phyloP scores from a whole-genome alignment of 768 basidiomycete genomes.

The Dendrothele bispora region DNA sequence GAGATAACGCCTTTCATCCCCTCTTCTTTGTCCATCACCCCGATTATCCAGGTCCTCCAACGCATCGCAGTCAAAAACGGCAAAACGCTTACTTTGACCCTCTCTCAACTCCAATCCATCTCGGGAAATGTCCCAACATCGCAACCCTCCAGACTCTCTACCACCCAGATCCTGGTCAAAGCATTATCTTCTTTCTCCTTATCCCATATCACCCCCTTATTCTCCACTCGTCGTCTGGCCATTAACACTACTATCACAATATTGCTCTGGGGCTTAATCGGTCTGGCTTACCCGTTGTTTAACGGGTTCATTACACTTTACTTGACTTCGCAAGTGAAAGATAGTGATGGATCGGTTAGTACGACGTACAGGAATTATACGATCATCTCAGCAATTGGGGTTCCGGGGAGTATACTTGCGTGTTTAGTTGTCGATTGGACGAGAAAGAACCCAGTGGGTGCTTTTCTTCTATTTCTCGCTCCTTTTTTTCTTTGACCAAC shows the following conservation, averaged over 20 bases:
- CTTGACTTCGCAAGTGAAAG: conserved; percentile 32
- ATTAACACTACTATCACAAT: conserved; percentile 46
- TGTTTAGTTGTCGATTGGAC: conserved; percentile 45
- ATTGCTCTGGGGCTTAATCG: conserved; percentile 48
- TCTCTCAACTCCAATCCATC: conserved; percentile 42
- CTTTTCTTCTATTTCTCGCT: too few species aligned
- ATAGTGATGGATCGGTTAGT: conserved; percentile 19
- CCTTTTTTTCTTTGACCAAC: too few species aligned
- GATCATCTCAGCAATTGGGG: conserved; percentile 45
- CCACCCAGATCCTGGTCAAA: conserved; percentile 26
- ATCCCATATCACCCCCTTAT: conserved; percentile 52
- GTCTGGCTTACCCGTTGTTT: conserved; percentile 55
- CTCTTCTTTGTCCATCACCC: not conserved
- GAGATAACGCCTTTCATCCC: not conserved
- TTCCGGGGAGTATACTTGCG: conserved; percentile 50
- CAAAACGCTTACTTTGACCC: conserved; percentile 41
- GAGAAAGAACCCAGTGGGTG: conserved; percentile 25
- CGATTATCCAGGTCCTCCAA: conserved; percentile 43
- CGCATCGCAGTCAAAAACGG: conserved; percentile 50
- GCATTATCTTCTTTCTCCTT: conserved; percentile 40
- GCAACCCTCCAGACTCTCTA: conserved; percentile 25
- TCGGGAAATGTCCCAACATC: conserved; percentile 15
- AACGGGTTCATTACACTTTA: conserved; percentile 52
- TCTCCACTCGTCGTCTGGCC: conserved; percentile 41
- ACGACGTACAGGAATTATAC: conserved; percentile 48